A percentile compares a stretch with the other conserved stretches of the same genome.
Conservation (phyloP, 129 eudicot genomes). For the Cynara cardunculus region DNA sequence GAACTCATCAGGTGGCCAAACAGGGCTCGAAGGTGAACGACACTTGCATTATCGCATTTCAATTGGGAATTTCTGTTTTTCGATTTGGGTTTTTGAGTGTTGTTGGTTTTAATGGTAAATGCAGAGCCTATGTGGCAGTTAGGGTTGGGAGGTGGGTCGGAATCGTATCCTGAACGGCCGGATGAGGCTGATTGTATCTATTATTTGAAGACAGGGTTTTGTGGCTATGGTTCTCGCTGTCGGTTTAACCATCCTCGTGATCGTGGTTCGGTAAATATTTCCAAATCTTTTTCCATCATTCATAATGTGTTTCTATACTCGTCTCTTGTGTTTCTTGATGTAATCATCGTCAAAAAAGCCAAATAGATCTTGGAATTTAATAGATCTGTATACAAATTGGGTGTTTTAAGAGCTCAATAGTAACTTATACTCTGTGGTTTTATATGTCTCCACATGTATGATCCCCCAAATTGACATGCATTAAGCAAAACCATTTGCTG, state of each 20-base stretch:
- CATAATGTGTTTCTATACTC: constrained; percentile 7
- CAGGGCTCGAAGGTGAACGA: constrained; percentile 76
- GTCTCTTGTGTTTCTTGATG: constrained; percentile 11
- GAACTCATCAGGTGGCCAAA: constrained; percentile 57
- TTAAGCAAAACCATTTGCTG: background rate
- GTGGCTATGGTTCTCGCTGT: constrained; percentile 81
- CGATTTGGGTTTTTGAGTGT: constrained; percentile 14
- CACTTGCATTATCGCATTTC: constrained; percentile 33
- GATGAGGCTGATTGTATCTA: constrained; percentile 78
- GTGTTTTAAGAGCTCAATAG: background rate
- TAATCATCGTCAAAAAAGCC: constrained; percentile 28
- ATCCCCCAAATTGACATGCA: background rate
- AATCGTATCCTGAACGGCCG: constrained; percentile 78
- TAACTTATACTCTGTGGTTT: background rate
- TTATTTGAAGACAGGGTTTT: constrained; percentile 75
- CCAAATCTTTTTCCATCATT: background rate
- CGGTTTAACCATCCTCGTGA: constrained; percentile 92
- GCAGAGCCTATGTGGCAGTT: constrained; percentile 87
- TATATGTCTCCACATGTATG: background rate
- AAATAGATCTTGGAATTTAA: constrained; percentile 21
- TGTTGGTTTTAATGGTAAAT: constrained; percentile 34
- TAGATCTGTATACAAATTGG: constrained; percentile 20
- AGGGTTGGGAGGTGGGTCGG: constrained; percentile 54
- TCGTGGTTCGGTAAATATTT: constrained; percentile 49
- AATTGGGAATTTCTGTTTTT: constrained; percentile 21